Evolutionary conservation across 768 basidiomycete species (phyloP).

Genomic region (Termitomyces eurrhizus): DNA sequence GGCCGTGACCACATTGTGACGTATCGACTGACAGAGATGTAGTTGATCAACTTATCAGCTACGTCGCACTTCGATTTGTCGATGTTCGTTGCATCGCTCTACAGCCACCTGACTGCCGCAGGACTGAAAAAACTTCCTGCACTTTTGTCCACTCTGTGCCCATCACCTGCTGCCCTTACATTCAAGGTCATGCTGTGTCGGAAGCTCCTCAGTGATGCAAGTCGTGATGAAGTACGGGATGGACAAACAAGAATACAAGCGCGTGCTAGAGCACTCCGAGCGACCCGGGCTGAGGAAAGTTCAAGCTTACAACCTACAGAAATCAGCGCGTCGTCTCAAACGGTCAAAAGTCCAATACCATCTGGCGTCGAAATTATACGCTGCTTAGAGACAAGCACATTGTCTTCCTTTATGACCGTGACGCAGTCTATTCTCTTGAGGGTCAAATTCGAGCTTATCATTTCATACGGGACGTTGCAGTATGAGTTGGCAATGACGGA

Average conservation of each 20-base stretch:
- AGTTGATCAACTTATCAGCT: slow-evolving; percentile 35
- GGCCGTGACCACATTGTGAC: slow-evolving; percentile 1
- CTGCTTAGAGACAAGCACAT: slow-evolving; percentile 12
- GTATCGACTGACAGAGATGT: slow-evolving; percentile 1
- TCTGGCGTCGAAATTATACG: slow-evolving; percentile 16
- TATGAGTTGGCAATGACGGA: slow-evolving; percentile 19
- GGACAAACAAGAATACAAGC: slow-evolving; percentile 19
- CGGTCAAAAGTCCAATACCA: slow-evolving; percentile 15
- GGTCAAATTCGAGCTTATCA: slow-evolving; percentile 35
- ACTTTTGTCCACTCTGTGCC: slow-evolving; percentile 34
- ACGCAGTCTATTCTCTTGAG: slow-evolving; percentile 17
- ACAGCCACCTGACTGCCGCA: slow-evolving; percentile 26
- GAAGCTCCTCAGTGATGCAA: slow-evolving; percentile 20
- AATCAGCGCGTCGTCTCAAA: slow-evolving; percentile 5
- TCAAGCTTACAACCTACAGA: neutral
- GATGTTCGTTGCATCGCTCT: slow-evolving; percentile 35
- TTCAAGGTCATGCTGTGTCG: slow-evolving; percentile 45
- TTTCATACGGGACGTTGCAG: slow-evolving; percentile 35
- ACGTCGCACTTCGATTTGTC: slow-evolving; percentile 32
- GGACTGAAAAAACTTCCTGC: slow-evolving; percentile 24
- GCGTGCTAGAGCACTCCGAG: slow-evolving; percentile 20
- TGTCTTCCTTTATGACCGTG: slow-evolving; percentile 7
- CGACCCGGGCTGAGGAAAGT: slow-evolving; percentile 11
- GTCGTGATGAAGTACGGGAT: neutral
- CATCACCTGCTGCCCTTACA: slow-evolving; percentile 28